A percentile compares a stretch with the other conserved stretches of the same genome.
These are phyloP conservation scores for Phytophthora constricta DNA, from an alignment of 352 stramenopile genomes.

Conservation along the genomic window DNA sequence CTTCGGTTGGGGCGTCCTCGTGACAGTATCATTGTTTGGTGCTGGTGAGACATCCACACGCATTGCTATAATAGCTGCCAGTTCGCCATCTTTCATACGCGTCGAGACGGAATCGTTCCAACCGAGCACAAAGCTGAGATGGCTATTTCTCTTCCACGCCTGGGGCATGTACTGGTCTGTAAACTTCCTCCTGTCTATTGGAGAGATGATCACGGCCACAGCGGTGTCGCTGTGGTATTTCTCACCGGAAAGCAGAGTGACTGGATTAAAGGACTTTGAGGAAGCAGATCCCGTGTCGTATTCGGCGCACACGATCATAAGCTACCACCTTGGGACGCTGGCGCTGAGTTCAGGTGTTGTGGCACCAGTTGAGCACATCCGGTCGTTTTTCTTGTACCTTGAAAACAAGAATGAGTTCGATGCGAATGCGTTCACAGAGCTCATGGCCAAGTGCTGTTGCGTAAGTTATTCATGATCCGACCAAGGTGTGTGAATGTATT, in stretches of 20 bases:
- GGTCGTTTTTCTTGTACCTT: constrained; percentile 82
- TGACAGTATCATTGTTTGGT: constrained; percentile 81
- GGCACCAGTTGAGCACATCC: constrained; percentile 66
- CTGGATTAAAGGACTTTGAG: constrained; percentile 59
- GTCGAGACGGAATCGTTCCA: constrained; percentile 75
- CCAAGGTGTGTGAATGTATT: constrained; percentile 1
- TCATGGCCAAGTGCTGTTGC: constrained; percentile 70
- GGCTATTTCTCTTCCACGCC: constrained; percentile 77
- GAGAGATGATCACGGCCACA: constrained; percentile 80
- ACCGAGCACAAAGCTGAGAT: constrained; percentile 68
- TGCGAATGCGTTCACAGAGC: constrained; percentile 60
- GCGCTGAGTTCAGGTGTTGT: constrained; percentile 70
- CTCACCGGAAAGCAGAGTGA: constrained; percentile 63
- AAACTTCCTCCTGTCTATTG: constrained; percentile 68
- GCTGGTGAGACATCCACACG: constrained; percentile 65
- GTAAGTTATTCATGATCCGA: constrained; percentile 43
- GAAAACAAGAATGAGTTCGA: constrained; percentile 86
- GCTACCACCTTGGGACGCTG: constrained; percentile 78
- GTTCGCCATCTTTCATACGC: constrained; percentile 51
- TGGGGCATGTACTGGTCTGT: constrained; percentile 87
- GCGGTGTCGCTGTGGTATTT: constrained; percentile 86
- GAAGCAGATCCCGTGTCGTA: constrained; percentile 71
- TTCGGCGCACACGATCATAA: constrained; percentile 61
- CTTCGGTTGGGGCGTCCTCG: constrained; percentile 75
- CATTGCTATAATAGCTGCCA: constrained; percentile 62